These are phyloP conservation scores for Solanum corneliomulleri DNA, from an alignment of 257 asterid genomes.

Conservation along the genomic window DNA sequence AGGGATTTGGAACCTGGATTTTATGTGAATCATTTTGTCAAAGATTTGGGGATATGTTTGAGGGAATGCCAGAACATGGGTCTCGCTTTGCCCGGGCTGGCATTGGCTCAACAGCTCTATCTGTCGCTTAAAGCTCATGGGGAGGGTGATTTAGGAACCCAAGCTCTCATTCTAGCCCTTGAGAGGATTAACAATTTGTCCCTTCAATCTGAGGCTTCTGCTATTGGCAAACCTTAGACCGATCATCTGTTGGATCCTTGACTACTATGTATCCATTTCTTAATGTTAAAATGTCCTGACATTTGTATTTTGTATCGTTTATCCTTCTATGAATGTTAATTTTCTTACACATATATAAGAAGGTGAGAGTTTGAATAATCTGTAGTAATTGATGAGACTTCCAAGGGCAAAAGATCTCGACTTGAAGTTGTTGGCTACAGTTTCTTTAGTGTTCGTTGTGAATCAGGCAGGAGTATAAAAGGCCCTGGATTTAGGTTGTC, in stretches of 20 bases:
- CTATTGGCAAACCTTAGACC: conserved; percentile 1
- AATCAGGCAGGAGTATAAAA: background rate
- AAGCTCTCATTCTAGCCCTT: conserved; percentile 70
- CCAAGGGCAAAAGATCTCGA: background rate
- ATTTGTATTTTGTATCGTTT: background rate
- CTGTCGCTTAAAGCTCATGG: conserved; percentile 41
- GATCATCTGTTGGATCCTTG: background rate
- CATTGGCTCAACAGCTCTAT: conserved; percentile 80
- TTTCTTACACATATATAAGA: background rate
- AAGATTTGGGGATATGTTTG: conserved; percentile 91
- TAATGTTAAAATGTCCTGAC: background rate
- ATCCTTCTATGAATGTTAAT: background rate
- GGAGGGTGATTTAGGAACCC: conserved; percentile 84
- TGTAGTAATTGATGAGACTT: background rate
- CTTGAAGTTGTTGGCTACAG: background rate
- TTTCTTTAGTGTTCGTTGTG: background rate
- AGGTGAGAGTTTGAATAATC: background rate
- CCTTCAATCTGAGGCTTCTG: conserved; percentile 4
- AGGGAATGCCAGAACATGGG: conserved; percentile 90
- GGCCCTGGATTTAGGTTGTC: background rate
- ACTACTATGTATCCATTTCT: background rate
- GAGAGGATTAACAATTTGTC: conserved; percentile 78
- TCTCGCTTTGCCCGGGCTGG: conserved; percentile 78
- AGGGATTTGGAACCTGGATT: conserved; percentile 89
- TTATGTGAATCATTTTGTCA: conserved; percentile 87